Evolutionary conservation across 306 rosid genomes (phyloP), one percentile per base, ranked within the genome.

Genomic region (Argentina anserina): DNA sequence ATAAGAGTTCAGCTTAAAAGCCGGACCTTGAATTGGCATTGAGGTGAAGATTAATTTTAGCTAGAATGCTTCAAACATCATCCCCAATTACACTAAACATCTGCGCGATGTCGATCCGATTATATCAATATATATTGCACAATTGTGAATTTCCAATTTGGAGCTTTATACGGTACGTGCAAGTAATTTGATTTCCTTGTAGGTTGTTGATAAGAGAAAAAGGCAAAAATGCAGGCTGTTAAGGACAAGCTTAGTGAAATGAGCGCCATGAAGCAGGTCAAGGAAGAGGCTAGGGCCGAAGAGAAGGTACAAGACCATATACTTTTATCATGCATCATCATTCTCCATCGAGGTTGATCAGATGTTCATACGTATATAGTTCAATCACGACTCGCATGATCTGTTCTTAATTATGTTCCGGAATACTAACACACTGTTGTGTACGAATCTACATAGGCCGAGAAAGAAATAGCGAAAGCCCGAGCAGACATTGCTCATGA

Each of bases 401-500:
- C 25, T 53, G 3, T 21, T 9, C 59, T n/a, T 21, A 21, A 29
- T 21, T 12, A 25, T 55, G 33, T 26, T 25, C 13, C 17, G 37
- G n/a, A 15, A 13, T 59, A 29, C 65, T 33, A 60, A 60, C 21
- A 21, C 28, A 6, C n/a, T 7, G 21, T 31, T 20, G 15, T 65
- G 4, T 29, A 9, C 31, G 11, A 65, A 37, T 6, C 12, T 25
- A 18, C 72, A 33, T 64, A 89, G 97, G 88, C 78, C 0, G 93
- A 81, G 85, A 92, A 89, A 70, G 89, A 87, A 3, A 31, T 87
- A 14, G 93, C 96, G 0, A 84, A 86, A 73, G 87, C 92, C 0
- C 85, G 92, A 69, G 65, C 72, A 74, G 90, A 84, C 0, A 75
- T 88, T 61, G 98, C 98, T 47, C 90, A 75, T 8, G 95, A 92